These are phyloP conservation scores for Fusarium algeriense DNA, from an alignment of 2,329 filamentous ascomycete species.

Conservation along the genomic window DNA sequence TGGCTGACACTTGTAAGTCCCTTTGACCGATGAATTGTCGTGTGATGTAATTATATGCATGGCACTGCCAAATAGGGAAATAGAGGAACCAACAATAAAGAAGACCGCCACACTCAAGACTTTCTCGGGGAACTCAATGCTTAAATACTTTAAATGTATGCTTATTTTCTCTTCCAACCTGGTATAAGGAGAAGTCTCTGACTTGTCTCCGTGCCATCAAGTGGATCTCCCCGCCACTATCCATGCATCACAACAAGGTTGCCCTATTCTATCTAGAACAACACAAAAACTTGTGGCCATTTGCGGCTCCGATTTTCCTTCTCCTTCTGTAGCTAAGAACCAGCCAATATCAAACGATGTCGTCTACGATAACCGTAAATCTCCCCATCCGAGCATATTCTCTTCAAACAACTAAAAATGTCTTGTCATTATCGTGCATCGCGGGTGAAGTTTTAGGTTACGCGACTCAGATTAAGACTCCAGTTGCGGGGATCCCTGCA, in stretches of 20 bases:
- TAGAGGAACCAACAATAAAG: neutral
- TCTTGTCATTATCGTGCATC: neutral
- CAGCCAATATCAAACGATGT: neutral
- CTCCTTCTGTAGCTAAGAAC: neutral
- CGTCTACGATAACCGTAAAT: neutral
- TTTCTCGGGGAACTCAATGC: neutral
- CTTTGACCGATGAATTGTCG: neutral
- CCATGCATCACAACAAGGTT: neutral
- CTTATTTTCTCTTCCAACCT: neutral
- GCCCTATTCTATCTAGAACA: neutral
- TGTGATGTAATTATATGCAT: neutral
- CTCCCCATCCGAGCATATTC: neutral
- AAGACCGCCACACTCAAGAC: neutral
- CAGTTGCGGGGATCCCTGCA: neutral
- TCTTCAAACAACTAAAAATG: neutral
- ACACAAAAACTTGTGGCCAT: neutral
- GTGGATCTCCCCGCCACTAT: neutral
- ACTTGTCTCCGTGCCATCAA: neutral
- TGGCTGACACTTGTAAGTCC: neutral
- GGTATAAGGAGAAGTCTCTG: neutral
- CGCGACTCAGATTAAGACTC: fast-evolving
- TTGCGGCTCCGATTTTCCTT: slow-evolving; percentile 8
- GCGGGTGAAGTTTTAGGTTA: neutral
- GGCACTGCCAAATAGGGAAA: no score
- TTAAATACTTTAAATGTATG: neutral